Conservation (phyloP, 2,329 filamentous ascomycete species). For the Aspergillus ruber region DNA sequence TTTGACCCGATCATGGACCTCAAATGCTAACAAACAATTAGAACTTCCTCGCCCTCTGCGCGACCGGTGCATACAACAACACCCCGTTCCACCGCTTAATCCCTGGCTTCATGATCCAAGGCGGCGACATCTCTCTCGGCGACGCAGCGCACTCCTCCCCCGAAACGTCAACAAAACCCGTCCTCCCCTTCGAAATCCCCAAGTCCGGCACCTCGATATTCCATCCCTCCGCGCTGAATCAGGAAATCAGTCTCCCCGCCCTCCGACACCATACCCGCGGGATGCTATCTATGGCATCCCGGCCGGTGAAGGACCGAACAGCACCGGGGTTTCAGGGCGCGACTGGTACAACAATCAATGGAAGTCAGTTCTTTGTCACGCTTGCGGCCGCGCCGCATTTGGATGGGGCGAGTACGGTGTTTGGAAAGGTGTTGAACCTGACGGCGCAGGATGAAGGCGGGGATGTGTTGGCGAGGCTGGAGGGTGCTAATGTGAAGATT, state of each 20-base stretch:
- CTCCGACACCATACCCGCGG: slow-evolving; percentile 53
- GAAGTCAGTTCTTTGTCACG: slow-evolving; percentile 59
- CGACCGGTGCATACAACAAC: slow-evolving; percentile 53
- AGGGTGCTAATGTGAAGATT: slow-evolving; percentile 54
- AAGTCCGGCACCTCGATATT: slow-evolving; percentile 54
- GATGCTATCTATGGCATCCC: slow-evolving; percentile 55
- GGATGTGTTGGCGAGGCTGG: slow-evolving; percentile 44
- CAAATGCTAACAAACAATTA: slow-evolving; percentile 15
- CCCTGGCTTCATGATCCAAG: slow-evolving; percentile 59
- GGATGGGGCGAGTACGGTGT: slow-evolving; percentile 62
- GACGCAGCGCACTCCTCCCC: slow-evolving; percentile 36
- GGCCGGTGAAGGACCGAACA: slow-evolving; percentile 37
- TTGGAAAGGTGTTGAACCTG: slow-evolving; percentile 52
- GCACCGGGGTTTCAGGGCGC: slow-evolving; percentile 43
- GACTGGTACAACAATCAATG: slow-evolving; percentile 41
- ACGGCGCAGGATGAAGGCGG: slow-evolving; percentile 39
- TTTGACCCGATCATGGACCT: not conserved
- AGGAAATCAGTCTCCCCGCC: slow-evolving; percentile 55
- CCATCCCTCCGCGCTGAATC: slow-evolving; percentile 48
- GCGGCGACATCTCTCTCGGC: slow-evolving; percentile 47
- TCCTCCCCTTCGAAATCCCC: slow-evolving; percentile 43
- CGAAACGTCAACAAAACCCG: slow-evolving; percentile 28
- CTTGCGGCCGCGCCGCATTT: slow-evolving; percentile 57
- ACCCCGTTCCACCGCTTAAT: slow-evolving; percentile 60
- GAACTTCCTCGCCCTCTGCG: slow-evolving; percentile 63